phyloP scores from a whole-genome alignment of 2,329 filamentous ascomycete species.

The Aspergillus carbonarius region DNA sequence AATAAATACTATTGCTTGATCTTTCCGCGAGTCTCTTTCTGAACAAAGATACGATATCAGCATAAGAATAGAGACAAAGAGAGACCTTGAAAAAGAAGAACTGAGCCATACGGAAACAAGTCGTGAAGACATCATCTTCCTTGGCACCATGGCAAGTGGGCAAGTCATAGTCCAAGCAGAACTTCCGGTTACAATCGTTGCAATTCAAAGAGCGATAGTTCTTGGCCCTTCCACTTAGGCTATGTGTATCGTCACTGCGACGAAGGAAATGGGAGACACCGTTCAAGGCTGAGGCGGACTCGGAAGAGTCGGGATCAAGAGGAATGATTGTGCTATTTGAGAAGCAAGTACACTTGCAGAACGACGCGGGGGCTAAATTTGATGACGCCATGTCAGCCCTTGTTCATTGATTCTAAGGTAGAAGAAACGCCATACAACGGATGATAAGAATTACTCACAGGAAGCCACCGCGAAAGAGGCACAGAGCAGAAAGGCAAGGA shows the following conservation, averaged over 20 bases:
- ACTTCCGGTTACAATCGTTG: constrained; percentile 66
- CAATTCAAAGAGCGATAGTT: constrained; percentile 53
- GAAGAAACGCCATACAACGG: neutral
- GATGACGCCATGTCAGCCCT: neutral
- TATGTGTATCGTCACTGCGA: constrained; percentile 19
- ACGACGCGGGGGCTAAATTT: constrained; percentile 53
- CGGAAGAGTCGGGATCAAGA: constrained; percentile 48
- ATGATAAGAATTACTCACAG: constrained; percentile 29
- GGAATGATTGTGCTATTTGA: constrained; percentile 67
- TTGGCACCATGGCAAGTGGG: constrained; percentile 62
- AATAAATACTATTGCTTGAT: constrained; percentile 64
- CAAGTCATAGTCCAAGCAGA: constrained; percentile 63
- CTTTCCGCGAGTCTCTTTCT: constrained; percentile 67
- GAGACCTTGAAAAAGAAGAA: neutral
- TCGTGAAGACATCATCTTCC: constrained; percentile 64
- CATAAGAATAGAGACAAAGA: neutral
- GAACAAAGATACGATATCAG: constrained; percentile 12
- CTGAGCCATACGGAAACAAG: constrained; percentile 58
- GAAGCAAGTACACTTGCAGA: constrained; percentile 72
- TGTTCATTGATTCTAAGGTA: neutral
- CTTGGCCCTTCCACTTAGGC: constrained; percentile 25
- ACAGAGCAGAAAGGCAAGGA: constrained; percentile 27
- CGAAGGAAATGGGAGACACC: constrained; percentile 23
- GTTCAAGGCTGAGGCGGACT: constrained; percentile 19
- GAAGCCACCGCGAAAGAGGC: constrained; percentile 34